Conservation (phyloP, 768 basidiomycete species). For the Leucocoprinus sp. region DNA sequence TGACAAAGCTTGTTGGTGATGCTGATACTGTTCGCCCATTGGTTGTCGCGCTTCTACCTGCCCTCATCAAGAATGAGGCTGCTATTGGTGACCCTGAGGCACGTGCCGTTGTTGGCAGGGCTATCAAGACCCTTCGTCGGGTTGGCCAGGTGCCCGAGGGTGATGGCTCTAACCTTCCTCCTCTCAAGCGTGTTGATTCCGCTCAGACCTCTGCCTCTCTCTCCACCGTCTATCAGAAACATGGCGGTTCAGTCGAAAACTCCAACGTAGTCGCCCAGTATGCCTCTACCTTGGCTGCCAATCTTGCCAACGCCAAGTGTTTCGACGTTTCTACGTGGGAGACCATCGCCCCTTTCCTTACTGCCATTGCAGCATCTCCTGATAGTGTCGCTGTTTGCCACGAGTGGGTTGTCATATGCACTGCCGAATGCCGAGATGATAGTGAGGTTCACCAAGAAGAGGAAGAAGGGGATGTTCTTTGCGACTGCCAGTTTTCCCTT, state of each 20-base stretch:
- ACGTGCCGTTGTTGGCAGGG: conserved; percentile 82
- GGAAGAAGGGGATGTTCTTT: conserved; percentile 97
- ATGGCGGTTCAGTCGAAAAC: conserved; percentile 49
- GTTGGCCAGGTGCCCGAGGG: conserved; percentile 80
- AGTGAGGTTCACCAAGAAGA: conserved; percentile 73
- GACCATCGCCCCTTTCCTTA: conserved; percentile 66
- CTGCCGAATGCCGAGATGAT: conserved; percentile 66
- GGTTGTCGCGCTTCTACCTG: conserved; percentile 91
- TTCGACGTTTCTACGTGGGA: conserved; percentile 90
- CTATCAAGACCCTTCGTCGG: conserved; percentile 92
- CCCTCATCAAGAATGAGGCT: conserved; percentile 90
- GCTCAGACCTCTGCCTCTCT: conserved; percentile 59
- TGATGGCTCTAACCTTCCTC: conserved; percentile 89
- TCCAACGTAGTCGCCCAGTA: conserved; percentile 59
- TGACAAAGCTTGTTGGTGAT: conserved; percentile 97
- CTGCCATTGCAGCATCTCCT: conserved; percentile 53
- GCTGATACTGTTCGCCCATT: conserved; percentile 93
- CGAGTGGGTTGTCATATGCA: conserved; percentile 89
- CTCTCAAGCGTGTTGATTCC: conserved; percentile 70
- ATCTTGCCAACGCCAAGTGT: conserved; percentile 85
- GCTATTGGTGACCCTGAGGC: conserved; percentile 98
- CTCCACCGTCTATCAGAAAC: conserved; percentile 79
- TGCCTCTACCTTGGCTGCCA: conserved; percentile 71
- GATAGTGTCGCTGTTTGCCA: conserved; percentile 61
- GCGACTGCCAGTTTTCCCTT: conserved; percentile 98